A percentile compares a stretch with the other conserved stretches of the same genome.
Evolutionary conservation across 2,329 filamentous ascomycete genomes (phyloP).

Genomic region (Aspergillus brasiliensis): DNA sequence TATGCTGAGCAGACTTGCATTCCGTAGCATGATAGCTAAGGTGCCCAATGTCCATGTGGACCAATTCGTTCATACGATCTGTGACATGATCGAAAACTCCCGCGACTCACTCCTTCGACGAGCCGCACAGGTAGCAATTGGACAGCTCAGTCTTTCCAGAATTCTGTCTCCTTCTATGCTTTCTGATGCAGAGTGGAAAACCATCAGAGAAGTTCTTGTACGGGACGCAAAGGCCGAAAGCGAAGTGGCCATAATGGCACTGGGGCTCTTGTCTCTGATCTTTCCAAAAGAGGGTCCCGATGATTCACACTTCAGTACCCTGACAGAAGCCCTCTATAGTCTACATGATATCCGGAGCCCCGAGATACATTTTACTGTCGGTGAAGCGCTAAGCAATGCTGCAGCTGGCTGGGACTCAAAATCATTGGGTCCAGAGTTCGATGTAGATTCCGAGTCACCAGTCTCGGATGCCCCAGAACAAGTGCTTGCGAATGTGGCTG

Average conservation of each 20-base stretch:
- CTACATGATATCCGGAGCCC: slow-evolving; percentile 83
- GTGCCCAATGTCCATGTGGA: slow-evolving; percentile 42
- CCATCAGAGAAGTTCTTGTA: slow-evolving; percentile 65
- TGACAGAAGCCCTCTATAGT: slow-evolving; percentile 70
- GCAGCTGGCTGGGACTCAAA: slow-evolving; percentile 82
- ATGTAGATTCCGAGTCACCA: slow-evolving; percentile 64
- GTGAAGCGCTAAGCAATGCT: slow-evolving; percentile 80
- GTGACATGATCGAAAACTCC: slow-evolving; percentile 56
- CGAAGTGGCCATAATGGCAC: slow-evolving; percentile 76
- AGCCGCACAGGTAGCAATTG: slow-evolving; percentile 59
- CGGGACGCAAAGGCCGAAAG: slow-evolving; percentile 75
- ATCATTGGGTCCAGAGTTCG: slow-evolving; percentile 71
- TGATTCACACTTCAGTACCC: slow-evolving; percentile 43
- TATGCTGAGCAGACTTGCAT: slow-evolving; percentile 58
- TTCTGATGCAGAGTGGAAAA: slow-evolving; percentile 36
- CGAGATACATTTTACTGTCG: slow-evolving; percentile 87
- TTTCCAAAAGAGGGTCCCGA: slow-evolving; percentile 40
- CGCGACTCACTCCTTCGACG: slow-evolving; percentile 61
- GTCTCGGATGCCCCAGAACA: slow-evolving; percentile 38
- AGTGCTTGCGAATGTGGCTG: slow-evolving; percentile 60
- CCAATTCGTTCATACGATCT: slow-evolving; percentile 46
- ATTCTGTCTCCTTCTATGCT: slow-evolving; percentile 47
- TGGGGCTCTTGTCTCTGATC: slow-evolving; percentile 72
- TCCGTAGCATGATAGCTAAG: slow-evolving; percentile 45
- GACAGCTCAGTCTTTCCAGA: slow-evolving; percentile 63